Conservation (phyloP, 768 basidiomycete species). For the Trametes meyenii region DNA sequence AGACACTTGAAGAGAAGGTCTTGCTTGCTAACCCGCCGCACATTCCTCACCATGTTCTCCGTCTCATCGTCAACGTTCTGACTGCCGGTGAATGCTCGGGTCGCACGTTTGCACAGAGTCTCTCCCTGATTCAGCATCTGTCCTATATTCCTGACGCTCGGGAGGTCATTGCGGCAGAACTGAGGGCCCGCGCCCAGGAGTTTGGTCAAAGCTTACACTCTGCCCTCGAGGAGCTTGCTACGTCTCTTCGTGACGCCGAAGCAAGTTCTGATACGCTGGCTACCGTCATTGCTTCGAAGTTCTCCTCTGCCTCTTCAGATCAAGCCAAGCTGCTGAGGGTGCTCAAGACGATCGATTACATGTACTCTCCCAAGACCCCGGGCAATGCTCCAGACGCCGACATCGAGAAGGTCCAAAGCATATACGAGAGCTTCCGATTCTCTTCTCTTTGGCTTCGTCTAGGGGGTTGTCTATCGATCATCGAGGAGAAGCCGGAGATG, state of each 20-base stretch:
- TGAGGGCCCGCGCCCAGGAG: slow-evolving; percentile 84
- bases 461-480: slow-evolving; percentile 83
- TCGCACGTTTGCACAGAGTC: slow-evolving; percentile 92
- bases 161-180: slow-evolving; percentile 86
- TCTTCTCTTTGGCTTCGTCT: slow-evolving; percentile 86
- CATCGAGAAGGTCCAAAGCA: slow-evolving; percentile 79
- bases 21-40: slow-evolving; percentile 76
- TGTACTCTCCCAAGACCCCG: slow-evolving; percentile 71
- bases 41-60: slow-evolving; percentile 82
- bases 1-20: slow-evolving; percentile 42
- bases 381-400: slow-evolving; percentile 51
- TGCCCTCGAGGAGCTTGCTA: slow-evolving; percentile 78
- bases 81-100: slow-evolving; percentile 98
- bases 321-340: slow-evolving; percentile 97
- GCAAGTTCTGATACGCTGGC: slow-evolving; percentile 52
- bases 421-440: slow-evolving; percentile 92
- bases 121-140: slow-evolving; percentile 90
- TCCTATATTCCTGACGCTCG: slow-evolving; percentile 87
- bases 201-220: slow-evolving; percentile 74
- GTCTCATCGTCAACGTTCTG: slow-evolving; percentile 93
- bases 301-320: slow-evolving; percentile 90
- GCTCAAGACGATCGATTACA: slow-evolving; percentile 96
- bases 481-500: slow-evolving; percentile 78
- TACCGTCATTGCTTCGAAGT: slow-evolving; percentile 78
- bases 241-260: slow-evolving; percentile 58